phyloP scores from a whole-genome alignment of 2,329 filamentous ascomycete species.

The Diaporthe eres region DNA sequence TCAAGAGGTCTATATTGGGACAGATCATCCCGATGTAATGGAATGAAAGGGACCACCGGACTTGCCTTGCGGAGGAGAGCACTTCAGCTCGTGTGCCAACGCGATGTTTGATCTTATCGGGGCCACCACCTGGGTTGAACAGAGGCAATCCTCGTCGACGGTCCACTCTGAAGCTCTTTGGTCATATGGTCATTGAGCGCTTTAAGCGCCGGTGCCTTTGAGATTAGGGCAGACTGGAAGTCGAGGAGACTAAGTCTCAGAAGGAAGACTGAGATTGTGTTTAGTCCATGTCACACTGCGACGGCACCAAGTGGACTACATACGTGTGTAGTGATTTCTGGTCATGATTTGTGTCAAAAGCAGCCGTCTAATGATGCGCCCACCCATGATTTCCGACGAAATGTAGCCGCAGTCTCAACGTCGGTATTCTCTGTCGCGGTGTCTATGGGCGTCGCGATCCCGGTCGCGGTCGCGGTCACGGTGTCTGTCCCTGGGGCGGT shows the following conservation, averaged over 20 bases:
- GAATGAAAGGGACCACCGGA: background rate
- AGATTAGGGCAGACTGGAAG: background rate
- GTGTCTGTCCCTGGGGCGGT: slow-evolving; percentile 33
- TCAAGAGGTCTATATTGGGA: background rate
- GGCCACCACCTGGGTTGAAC: background rate
- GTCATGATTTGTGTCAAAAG: slow-evolving; percentile 7
- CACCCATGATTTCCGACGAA: background rate
- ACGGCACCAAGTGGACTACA: slow-evolving; percentile 21
- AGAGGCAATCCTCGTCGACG: background rate
- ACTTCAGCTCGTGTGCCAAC: background rate
- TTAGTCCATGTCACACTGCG: slow-evolving; percentile 29
- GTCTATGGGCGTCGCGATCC: slow-evolving; percentile 33
- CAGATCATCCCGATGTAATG: background rate
- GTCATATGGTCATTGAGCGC: background rate
- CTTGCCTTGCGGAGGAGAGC: background rate
- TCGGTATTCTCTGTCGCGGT: slow-evolving; percentile 36
- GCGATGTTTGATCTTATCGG: background rate
- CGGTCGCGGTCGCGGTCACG: slow-evolving; percentile 34
- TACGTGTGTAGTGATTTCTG: slow-evolving; percentile 28
- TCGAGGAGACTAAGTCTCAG: background rate
- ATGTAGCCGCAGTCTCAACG: slow-evolving; percentile 24
- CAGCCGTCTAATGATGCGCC: background rate
- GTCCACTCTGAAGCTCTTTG: background rate
- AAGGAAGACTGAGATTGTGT: slow-evolving; percentile 6
- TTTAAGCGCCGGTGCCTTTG: background rate